These are phyloP conservation scores for Mycena sp. DNA, from an alignment of 1,284 basidiomycete genomes.

Conservation along the genomic window DNA sequence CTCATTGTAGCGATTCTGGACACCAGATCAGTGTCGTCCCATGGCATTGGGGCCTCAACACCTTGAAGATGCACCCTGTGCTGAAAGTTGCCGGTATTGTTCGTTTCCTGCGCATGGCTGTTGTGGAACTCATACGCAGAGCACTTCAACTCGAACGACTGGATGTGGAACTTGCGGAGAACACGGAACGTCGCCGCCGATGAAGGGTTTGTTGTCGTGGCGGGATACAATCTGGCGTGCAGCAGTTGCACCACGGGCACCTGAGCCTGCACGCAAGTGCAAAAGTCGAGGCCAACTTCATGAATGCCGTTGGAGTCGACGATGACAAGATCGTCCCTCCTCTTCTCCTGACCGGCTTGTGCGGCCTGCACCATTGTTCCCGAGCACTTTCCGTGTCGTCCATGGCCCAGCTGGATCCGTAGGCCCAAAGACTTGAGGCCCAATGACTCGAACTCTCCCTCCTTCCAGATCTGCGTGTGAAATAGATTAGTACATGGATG, in stretches of 20 bases:
- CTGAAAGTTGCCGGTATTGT: constrained; percentile 24
- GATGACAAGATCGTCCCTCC: constrained; percentile 7
- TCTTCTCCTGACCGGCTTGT: neutral
- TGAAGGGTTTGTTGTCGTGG: constrained; percentile 18
- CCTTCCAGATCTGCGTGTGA: constrained; percentile 5
- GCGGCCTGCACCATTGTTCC: neutral
- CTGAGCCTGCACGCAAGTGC: constrained; percentile 30
- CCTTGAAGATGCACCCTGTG: neutral
- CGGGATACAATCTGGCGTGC: constrained; percentile 20
- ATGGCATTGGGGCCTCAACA: neutral
- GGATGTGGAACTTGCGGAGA: constrained; percentile 17
- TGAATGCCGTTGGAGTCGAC: constrained; percentile 35
- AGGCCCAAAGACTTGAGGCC: constrained; percentile 30
- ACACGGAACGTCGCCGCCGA: constrained; percentile 19
- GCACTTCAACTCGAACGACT: constrained; percentile 6
- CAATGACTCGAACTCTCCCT: constrained; percentile 5
- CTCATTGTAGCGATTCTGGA: constrained; percentile 28
- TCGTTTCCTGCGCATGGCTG: constrained; percentile 23
- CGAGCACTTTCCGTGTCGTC: neutral
- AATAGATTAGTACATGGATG: neutral
- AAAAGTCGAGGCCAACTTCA: constrained; percentile 38
- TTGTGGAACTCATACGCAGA: constrained; percentile 28
- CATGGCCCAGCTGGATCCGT: constrained; percentile 38
- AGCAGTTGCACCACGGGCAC: constrained; percentile 21
- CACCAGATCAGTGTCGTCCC: neutral